phyloP scores from a whole-genome alignment of 768 basidiomycete species.

The Exidia glandulosa region DNA sequence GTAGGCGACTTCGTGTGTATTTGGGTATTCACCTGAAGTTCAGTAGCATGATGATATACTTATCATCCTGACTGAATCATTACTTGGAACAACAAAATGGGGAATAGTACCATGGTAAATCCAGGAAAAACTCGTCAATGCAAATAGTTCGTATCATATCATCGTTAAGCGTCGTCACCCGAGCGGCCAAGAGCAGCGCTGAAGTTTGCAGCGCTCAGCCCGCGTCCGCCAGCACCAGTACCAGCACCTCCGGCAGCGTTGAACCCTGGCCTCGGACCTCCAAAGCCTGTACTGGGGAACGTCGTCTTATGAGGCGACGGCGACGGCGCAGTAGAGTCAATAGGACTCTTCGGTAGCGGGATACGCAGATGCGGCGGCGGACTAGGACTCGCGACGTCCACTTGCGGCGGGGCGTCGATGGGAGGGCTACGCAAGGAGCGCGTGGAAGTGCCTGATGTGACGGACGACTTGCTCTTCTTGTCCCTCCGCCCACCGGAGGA shows the following conservation, averaged over 20 bases:
- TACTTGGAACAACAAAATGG: too few species aligned
- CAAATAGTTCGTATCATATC: too few species aligned
- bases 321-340: too few species aligned
- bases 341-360: too few species aligned
- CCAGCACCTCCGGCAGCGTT: too few species aligned
- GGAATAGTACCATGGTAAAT: too few species aligned
- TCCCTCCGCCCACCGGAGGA: conserved; percentile 19
- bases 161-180: not conserved
- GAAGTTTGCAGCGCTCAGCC: not conserved
- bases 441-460: not conserved
- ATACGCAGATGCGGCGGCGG: not conserved
- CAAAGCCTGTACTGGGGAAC: not conserved
- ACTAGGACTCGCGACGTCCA: not conserved
- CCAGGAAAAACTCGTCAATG: too few species aligned
- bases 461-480: not conserved
- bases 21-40: too few species aligned
- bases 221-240: not conserved
- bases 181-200: not conserved
- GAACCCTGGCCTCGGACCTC: too few species aligned
- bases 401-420: not conserved
- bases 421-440: not conserved
- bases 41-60: too few species aligned
- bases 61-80: too few species aligned
- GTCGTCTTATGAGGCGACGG: not conserved
- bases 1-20: too few species aligned